Evolutionary conservation across 116 monocot species (phyloP).

Genomic region (Iris pallida): DNA sequence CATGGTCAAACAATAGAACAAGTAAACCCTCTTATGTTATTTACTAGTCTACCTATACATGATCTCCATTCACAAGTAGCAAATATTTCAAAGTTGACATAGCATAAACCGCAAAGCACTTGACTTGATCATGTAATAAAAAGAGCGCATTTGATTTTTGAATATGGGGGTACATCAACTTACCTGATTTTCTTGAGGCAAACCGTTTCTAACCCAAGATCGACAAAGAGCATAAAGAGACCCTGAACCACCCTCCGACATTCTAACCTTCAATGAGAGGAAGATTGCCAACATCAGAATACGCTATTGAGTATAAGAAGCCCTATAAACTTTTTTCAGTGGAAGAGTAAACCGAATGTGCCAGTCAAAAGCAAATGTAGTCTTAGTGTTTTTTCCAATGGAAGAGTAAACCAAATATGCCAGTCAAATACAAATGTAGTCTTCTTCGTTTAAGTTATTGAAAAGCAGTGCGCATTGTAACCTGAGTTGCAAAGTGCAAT

Average conservation of each 20-base stretch:
- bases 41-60: too few species aligned
- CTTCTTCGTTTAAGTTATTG: not conserved
- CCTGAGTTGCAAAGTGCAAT: too few species aligned
- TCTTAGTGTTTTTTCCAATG: not conserved
- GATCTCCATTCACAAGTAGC: too few species aligned
- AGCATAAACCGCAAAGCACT: not conserved
- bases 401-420: not conserved
- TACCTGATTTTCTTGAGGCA: conserved; percentile 47
- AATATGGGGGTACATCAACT: not conserved
- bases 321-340: not conserved
- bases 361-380: not conserved
- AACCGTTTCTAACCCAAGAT: conserved; percentile 53
- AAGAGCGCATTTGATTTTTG: not conserved
- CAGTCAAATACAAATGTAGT: not conserved
- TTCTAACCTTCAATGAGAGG: conserved; percentile 38
- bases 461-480: not conserved
- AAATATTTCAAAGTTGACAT: not conserved
- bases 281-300: conserved; percentile 9
- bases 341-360: not conserved
- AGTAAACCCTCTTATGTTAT: too few species aligned
- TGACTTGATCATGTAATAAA: not conserved
- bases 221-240: conserved; percentile 62
- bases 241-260: conserved; percentile 30
- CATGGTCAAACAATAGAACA: too few species aligned
- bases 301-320: not conserved